Percentiles rank a stretch among this genome's conserved stretches.
These are phyloP conservation scores for Aureobasidium musti DNA, from an alignment of 2,329 filamentous ascomycete species.

Conservation along the genomic window DNA sequence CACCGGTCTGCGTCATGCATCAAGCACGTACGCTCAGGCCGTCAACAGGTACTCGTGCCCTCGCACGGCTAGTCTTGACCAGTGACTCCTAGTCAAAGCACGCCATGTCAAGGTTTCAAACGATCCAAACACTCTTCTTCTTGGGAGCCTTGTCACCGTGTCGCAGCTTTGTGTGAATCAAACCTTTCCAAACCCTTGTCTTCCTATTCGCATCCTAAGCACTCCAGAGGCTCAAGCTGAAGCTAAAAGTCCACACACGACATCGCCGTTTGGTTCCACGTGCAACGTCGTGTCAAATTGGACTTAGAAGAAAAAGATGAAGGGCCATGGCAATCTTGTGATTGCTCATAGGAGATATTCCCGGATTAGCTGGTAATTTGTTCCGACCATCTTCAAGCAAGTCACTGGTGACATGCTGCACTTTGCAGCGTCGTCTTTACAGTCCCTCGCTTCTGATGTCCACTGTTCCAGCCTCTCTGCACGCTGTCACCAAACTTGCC, in stretches of 20 bases:
- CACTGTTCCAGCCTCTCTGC: background rate
- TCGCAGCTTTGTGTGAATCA: slow-evolving; percentile 14
- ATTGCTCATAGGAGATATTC: background rate
- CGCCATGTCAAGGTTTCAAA: slow-evolving; percentile 27
- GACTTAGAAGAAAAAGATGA: background rate
- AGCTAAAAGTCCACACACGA: slow-evolving; percentile 23
- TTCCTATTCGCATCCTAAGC: slow-evolving; percentile 18
- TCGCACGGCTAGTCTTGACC: slow-evolving; percentile 5
- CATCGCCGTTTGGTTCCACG: slow-evolving; percentile 16
- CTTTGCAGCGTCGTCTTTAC: background rate
- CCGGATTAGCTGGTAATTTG: background rate
- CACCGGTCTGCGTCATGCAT: slow-evolving; percentile 20
- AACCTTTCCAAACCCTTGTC: slow-evolving; percentile 11
- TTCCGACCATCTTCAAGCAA: background rate
- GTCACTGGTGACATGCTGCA: slow-evolving; percentile 3
- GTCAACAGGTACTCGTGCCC: slow-evolving; percentile 7
- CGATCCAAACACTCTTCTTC: background rate
- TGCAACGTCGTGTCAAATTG: slow-evolving; percentile 23
- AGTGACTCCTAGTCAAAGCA: slow-evolving; percentile 6
- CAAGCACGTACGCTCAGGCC: slow-evolving; percentile 23
- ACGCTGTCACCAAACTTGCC: background rate
- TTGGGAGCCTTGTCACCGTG: background rate
- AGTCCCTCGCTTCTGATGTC: background rate
- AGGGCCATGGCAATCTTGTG: background rate
- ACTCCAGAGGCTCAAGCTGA: slow-evolving; percentile 23